phyloP scores from a whole-genome alignment of 2,329 filamentous ascomycete genomes.

The Fusarium buharicum region DNA sequence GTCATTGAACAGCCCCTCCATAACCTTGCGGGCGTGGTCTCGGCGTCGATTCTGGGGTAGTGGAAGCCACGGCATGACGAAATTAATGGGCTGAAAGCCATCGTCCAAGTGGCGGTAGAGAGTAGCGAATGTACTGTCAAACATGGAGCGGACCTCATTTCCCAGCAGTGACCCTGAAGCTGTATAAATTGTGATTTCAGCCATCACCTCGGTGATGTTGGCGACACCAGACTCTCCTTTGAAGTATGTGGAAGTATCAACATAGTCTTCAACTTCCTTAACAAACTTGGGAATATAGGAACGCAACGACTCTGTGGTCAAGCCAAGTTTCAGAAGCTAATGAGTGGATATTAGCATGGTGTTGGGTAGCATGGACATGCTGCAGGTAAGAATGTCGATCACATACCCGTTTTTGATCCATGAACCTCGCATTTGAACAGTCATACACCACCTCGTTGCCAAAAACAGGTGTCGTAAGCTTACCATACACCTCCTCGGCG shows the following conservation, averaged over 20 bases:
- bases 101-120: slow-evolving; percentile 90
- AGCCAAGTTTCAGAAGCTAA: slow-evolving; percentile 80
- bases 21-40: slow-evolving; percentile 80
- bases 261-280: slow-evolving; percentile 76
- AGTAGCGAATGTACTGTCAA: slow-evolving; percentile 81
- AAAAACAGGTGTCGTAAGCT: slow-evolving; percentile 77
- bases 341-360: neutral
- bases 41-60: slow-evolving; percentile 85
- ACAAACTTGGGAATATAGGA: slow-evolving; percentile 82
- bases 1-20: slow-evolving; percentile 82
- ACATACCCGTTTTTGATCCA: slow-evolving; percentile 93
- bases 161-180: slow-evolving; percentile 86
- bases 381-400: fast-evolving
- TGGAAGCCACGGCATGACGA: slow-evolving; percentile 86
- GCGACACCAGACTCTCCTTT: slow-evolving; percentile 73
- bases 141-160: slow-evolving; percentile 80
- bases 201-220: slow-evolving; percentile 78
- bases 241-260: slow-evolving; percentile 73
- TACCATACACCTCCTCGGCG: slow-evolving; percentile 88
- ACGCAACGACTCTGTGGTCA: slow-evolving; percentile 76
- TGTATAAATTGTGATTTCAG: slow-evolving; percentile 91
- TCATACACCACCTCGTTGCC: slow-evolving; percentile 89
- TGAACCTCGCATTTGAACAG: slow-evolving; percentile 87
- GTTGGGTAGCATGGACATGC: too few relatives aligned
- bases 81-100: slow-evolving; percentile 89